Percentiles rank a stretch among this genome's conserved stretches.
Evolutionary conservation across 495 filamentous ascomycete genomes (phyloP).

Genomic region (Rusavskia elegans): DNA sequence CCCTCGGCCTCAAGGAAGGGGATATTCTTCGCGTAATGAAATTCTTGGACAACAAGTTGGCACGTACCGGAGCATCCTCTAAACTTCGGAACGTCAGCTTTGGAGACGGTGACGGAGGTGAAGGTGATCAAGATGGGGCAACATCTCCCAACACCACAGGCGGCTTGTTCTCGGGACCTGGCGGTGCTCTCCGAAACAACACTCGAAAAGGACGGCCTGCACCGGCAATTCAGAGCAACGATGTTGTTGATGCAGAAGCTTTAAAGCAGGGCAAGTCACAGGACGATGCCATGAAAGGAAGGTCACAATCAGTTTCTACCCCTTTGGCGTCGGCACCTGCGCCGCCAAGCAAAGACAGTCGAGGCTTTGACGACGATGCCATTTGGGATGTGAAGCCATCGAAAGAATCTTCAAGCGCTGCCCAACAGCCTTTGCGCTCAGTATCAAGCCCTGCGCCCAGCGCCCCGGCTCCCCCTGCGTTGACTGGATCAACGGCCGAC

Average conservation of each 20-base stretch:
- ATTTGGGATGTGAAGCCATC: conserved; percentile 85
- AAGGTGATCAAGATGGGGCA: conserved; percentile 6
- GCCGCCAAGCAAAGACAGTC: conserved; percentile 21
- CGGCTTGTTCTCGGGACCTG: conserved; percentile 82
- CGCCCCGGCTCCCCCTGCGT: conserved; percentile 27
- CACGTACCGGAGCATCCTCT: conserved; percentile 40
- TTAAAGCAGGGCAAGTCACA: conserved; percentile 40
- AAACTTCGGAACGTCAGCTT: conserved; percentile 48
- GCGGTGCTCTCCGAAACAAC: conserved; percentile 78
- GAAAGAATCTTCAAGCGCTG: conserved; percentile 30
- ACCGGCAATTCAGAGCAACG: conserved; percentile 66
- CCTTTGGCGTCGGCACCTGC: conserved; percentile 34
- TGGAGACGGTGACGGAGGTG: conserved; percentile 37
- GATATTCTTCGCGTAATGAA: conserved; percentile 94
- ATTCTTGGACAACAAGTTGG: conserved; percentile 66
- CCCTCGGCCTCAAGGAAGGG: conserved; percentile 80
- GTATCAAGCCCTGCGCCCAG: conserved; percentile 7
- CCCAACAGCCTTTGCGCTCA: conserved; percentile 19
- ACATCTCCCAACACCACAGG: conserved; percentile 28
- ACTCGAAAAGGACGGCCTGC: conserved; percentile 85
- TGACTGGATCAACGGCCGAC: conserved; percentile 63
- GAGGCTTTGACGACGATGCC: conserved; percentile 90
- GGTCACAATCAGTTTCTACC: conserved; percentile 28
- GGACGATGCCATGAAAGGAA: conserved; percentile 20
- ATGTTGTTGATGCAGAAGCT: conserved; percentile 73